Percentiles rank a stretch among this genome's conserved stretches.
phyloP scores from a whole-genome alignment of 2,329 filamentous ascomycete genomes.

The Dothistroma pini region DNA sequence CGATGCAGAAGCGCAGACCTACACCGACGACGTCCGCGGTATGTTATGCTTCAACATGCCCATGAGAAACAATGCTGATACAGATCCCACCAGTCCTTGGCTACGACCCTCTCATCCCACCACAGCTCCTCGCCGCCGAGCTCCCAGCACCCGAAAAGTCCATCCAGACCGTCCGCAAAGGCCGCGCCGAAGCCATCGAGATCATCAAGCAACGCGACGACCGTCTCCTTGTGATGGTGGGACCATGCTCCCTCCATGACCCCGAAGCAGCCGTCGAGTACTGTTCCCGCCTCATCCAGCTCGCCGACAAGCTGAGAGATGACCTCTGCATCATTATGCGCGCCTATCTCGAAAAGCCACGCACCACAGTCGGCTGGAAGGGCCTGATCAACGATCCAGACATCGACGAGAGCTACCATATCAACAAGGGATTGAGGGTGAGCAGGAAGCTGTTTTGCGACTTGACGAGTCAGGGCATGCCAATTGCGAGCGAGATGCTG shows the following conservation, averaged over 20 bases:
- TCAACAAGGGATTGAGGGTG: slow-evolving; percentile 95
- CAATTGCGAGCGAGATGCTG: slow-evolving; percentile 96
- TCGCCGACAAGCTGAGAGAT: slow-evolving; percentile 73
- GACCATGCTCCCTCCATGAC: slow-evolving; percentile 97
- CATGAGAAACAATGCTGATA: slow-evolving; percentile 12
- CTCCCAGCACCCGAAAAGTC: slow-evolving; percentile 64
- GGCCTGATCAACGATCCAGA: slow-evolving; percentile 98
- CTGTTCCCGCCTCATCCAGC: slow-evolving; percentile 68
- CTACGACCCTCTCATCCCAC: slow-evolving; percentile 89
- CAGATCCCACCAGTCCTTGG: slow-evolving; percentile 64
- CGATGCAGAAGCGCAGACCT: slow-evolving; percentile 17
- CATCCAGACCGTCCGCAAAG: slow-evolving; percentile 66
- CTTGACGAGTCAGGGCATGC: slow-evolving; percentile 81
- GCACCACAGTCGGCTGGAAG: slow-evolving; percentile 98
- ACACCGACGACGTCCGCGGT: slow-evolving; percentile 54
- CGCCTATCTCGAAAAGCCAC: slow-evolving; percentile 97
- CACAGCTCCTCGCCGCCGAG: slow-evolving; percentile 80
- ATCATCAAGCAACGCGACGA: slow-evolving; percentile 78
- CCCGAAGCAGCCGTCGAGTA: slow-evolving; percentile 85
- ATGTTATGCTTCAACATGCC: slow-evolving; percentile 23
- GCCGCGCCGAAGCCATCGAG: slow-evolving; percentile 64
- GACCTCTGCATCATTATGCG: slow-evolving; percentile 96
- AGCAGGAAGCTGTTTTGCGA: slow-evolving; percentile 93
- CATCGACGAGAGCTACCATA: slow-evolving; percentile 95
- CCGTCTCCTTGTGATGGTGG: slow-evolving; percentile 88